These are phyloP conservation scores for Citrus glauca DNA, from an alignment of 345 rosid genomes.

Conservation along the genomic window DNA sequence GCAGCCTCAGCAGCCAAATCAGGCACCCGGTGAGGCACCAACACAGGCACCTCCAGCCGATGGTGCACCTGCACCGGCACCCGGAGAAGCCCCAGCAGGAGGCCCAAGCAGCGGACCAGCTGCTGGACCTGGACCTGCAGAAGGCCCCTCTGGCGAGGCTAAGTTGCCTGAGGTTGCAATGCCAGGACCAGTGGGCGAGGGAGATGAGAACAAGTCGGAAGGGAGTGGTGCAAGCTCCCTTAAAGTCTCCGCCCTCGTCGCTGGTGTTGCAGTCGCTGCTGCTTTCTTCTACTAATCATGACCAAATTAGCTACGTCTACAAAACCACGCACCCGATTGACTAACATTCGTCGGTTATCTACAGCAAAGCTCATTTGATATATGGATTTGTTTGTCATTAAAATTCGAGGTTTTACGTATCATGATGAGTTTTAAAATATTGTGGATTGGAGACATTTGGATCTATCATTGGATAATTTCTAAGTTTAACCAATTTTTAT, in stretches of 20 bases:
- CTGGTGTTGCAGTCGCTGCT: slow-evolving; percentile 26
- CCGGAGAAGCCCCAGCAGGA: neutral
- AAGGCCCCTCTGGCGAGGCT: neutral
- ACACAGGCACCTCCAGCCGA: neutral
- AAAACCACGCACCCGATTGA: neutral
- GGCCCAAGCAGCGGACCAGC: neutral
- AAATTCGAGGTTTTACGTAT: neutral
- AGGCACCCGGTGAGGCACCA: neutral
- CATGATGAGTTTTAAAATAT: too few species aligned
- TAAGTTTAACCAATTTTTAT: too few species aligned
- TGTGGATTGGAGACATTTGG: too few species aligned
- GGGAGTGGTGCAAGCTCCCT: slow-evolving; percentile 10
- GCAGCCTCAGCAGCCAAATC: neutral
- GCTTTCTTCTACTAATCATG: slow-evolving; percentile 36
- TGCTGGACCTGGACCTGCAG: neutral
- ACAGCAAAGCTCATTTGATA: neutral
- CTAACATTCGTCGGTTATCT: neutral
- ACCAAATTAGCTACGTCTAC: neutral
- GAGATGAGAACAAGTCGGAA: slow-evolving; percentile 12
- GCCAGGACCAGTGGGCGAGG: slow-evolving; percentile 32
- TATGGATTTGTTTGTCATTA: neutral
- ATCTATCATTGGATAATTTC: too few species aligned
- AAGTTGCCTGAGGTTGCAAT: slow-evolving; percentile 24
- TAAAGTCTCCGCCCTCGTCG: slow-evolving; percentile 7
- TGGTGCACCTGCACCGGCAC: neutral